These are phyloP conservation scores for Cenchrus fungigraminus DNA, from an alignment of 176 grass and related monocot genomes.

Conservation along the genomic window DNA sequence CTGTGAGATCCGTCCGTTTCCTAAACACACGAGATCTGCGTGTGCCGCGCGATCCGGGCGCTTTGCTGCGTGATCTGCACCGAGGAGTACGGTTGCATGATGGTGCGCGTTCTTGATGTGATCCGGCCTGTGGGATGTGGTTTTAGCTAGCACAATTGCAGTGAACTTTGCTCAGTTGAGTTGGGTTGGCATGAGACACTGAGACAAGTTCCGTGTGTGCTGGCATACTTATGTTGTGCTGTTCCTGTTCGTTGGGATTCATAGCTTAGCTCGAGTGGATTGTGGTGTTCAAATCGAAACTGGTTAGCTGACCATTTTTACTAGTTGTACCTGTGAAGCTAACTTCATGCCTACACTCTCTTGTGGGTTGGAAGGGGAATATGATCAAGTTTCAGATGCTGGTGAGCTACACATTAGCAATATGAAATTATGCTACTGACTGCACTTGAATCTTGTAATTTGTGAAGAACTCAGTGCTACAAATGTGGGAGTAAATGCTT, in stretches of 20 bases:
- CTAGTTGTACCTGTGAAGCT: conserved; percentile 20
- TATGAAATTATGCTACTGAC: background rate
- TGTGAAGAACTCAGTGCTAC: background rate
- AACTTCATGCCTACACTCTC: background rate
- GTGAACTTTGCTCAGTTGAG: conserved; percentile 22
- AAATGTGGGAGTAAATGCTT: background rate
- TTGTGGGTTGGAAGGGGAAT: background rate
- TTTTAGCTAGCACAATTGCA: background rate
- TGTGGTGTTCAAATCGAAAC: conserved; percentile 2
- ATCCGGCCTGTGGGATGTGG: background rate
- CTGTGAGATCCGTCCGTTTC: conserved; percentile 48
- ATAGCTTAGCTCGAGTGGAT: background rate
- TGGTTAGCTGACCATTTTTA: background rate
- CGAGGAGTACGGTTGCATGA: background rate
- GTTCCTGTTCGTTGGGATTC: background rate
- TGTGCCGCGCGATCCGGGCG: background rate
- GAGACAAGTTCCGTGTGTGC: background rate
- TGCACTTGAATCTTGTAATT: background rate
- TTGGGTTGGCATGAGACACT: background rate
- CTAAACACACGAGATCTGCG: conserved; percentile 35
- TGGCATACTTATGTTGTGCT: background rate
- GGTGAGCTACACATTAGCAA: background rate
- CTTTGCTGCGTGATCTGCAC: conserved; percentile 8
- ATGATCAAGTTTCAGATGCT: background rate
- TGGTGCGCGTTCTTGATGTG: background rate